Conservation (phyloP, 78 protist genomes). For the Trichosphaerium sp. region DNA sequence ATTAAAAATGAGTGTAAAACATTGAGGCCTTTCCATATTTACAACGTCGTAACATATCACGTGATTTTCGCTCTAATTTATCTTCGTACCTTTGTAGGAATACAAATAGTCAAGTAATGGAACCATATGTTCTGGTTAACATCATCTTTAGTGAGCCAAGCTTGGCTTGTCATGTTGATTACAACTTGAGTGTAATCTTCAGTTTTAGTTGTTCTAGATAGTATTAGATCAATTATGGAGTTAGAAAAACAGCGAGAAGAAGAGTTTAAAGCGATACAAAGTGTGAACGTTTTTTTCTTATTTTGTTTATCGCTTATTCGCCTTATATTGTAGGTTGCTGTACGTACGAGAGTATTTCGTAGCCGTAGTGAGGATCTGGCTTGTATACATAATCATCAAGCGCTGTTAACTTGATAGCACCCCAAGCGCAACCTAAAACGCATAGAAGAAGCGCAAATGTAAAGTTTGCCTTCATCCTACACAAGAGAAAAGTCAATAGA, state of each 20-base stretch:
- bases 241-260: background rate
- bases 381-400: background rate
- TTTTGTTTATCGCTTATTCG: too few relatives aligned
- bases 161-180: background rate
- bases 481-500: too few relatives aligned
- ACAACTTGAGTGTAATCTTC: background rate
- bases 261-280: background rate
- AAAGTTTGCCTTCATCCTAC: too few relatives aligned
- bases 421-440: too few relatives aligned
- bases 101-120: background rate
- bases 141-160: background rate
- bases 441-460: too few relatives aligned
- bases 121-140: background rate
- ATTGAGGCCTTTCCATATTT: too few relatives aligned
- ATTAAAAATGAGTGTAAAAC: background rate
- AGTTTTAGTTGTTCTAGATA: background rate
- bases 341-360: background rate
- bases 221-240: background rate
- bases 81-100: too few relatives aligned
- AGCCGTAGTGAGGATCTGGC: background rate
- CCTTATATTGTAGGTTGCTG: too few relatives aligned
- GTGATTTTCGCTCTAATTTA: too few relatives aligned
- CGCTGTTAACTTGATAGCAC: too few relatives aligned
- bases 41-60: too few relatives aligned
- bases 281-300: background rate